A percentile compares a stretch with the other conserved stretches of the same genome.
Evolutionary conservation across 108 stramenopile genomes (phyloP).

Genomic region (Asterionellopsis glacialis): DNA sequence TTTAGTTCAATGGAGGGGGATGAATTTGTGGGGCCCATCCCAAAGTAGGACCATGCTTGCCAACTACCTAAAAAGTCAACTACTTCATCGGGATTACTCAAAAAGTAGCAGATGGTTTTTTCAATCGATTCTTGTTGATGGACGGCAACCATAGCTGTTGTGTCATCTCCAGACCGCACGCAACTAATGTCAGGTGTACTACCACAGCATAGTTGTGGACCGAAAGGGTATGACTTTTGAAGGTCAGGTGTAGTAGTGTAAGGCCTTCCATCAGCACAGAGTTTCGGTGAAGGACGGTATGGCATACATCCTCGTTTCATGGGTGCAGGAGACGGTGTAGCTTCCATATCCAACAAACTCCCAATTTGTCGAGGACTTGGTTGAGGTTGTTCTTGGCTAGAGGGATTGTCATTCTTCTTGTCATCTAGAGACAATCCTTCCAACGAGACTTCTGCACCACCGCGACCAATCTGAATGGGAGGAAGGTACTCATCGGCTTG

Average conservation of each 20-base stretch:
- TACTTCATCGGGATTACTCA: background rate
- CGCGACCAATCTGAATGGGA: too few species aligned
- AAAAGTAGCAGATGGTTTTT: background rate
- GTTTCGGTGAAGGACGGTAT: too few species aligned
- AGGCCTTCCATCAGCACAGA: background rate
- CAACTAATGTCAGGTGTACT: background rate
- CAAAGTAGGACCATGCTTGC: conserved; percentile 10
- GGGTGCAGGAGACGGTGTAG: background rate
- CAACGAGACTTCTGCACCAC: too few species aligned
- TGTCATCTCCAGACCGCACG: background rate
- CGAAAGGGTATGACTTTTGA: background rate
- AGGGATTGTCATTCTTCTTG: too few species aligned
- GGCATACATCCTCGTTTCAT: too few species aligned
- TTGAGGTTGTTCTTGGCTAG: too few species aligned
- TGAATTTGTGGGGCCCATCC: background rate
- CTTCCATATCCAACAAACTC: background rate
- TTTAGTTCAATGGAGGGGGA: background rate
- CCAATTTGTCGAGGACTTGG: too few species aligned
- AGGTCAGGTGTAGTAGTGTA: background rate
- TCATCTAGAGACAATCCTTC: too few species aligned
- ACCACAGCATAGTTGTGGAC: background rate
- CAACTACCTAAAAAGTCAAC: background rate
- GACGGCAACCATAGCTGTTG: background rate
- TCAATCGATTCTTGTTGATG: background rate
- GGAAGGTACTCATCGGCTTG: too few species aligned